Evolutionary conservation across 2,329 filamentous ascomycete species (phyloP).

Genomic region (Phaeophleospora eucalypticola): DNA sequence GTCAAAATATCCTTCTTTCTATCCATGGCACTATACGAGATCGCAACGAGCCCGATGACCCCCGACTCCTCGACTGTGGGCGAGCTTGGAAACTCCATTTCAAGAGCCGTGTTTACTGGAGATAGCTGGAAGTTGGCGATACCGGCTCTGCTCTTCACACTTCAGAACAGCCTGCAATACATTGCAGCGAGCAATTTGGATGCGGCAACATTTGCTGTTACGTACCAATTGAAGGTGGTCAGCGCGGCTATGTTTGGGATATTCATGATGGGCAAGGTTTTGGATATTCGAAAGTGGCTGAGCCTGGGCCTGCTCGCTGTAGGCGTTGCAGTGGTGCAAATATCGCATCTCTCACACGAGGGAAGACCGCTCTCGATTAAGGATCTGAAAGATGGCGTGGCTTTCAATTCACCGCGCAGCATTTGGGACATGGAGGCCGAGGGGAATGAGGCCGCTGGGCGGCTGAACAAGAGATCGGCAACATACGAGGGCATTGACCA

Average conservation of each 20-base stretch:
- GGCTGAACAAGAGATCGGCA: constrained; percentile 67
- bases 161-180: constrained; percentile 93
- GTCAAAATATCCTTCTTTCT: constrained; percentile 84
- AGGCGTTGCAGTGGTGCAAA: constrained; percentile 80
- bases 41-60: constrained; percentile 72
- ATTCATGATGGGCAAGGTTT: constrained; percentile 64
- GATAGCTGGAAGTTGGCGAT: constrained; percentile 95
- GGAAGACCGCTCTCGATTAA: constrained; percentile 53
- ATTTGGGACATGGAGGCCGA: constrained; percentile 70
- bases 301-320: constrained; percentile 73
- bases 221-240: constrained; percentile 92
- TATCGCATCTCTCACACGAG: constrained; percentile 59
- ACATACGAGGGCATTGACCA: constrained; percentile 84
- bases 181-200: constrained; percentile 86
- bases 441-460: constrained; percentile 47
- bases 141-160: constrained; percentile 79
- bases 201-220: constrained; percentile 86
- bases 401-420: constrained; percentile 69
- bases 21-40: constrained; percentile 82
- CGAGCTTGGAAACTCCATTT: constrained; percentile 69
- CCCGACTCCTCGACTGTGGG: constrained; percentile 61
- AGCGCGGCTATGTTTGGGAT: constrained; percentile 86
- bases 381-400: constrained; percentile 57
- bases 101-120: constrained; percentile 74
- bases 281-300: constrained; percentile 73